Evolutionary conservation across 1,139 yeast species (phyloP), one percentile per base, ranked within the genome.

Genomic region (Pichia sp.): DNA sequence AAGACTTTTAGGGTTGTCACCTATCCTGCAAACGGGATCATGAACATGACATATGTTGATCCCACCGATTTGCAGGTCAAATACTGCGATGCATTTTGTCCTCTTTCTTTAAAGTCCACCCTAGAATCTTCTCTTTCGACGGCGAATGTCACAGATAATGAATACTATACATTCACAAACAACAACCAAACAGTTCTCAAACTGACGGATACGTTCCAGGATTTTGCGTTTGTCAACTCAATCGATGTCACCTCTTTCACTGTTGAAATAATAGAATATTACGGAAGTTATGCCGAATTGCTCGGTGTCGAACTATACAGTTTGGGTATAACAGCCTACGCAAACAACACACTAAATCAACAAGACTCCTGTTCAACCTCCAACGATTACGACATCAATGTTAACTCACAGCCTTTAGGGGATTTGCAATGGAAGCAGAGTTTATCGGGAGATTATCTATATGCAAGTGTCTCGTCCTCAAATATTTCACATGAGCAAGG

Each of bases 1-100:
- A 75, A 83, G 53, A 60, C 76, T 7, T 91, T 90, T 67, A 76
- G 97, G 62, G 73, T 93, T 21, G 72, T 86, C 48, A 82, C 96
- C 0, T 73, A 78, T 52, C 98, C 98, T 1, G 78, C 89, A 44
- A 79, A 85, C 60, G 91, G 98, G 60, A 91, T 91, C 57, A 87
- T 93, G 96, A 93, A 93, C 65, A 70, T 93, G 59, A 83, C 96
- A 0, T 93, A 89, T 63, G 72, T 86, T 36, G 95, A 91, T 64
- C 95, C 96, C 2, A 60, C 66, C 1, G 76, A 89, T 1, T 82
- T 85, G 51, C 71, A 73, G 28, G 48, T 80, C 7, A 64, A 71
- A 4, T 71, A 69, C 58, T 93, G 99, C 73, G 96, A 90, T 66
- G 95, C 96, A 1, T 85, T 80, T 77, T 93, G 99, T 67, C 95